phyloP scores from a whole-genome alignment of 1,139 yeast genomes.

The Scheffersomyces cryptocercus region DNA sequence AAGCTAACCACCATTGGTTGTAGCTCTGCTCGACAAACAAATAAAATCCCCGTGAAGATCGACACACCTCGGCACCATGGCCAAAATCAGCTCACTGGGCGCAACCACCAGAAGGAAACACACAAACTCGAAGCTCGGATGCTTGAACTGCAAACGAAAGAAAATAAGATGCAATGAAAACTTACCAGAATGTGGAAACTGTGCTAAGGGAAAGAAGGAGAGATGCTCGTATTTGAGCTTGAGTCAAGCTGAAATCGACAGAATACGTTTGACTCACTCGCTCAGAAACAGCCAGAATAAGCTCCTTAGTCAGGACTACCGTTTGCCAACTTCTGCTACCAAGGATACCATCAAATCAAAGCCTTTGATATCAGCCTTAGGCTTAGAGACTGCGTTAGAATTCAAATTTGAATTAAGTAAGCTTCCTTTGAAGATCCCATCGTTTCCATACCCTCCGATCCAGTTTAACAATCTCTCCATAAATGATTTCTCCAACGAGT shows the following conservation, averaged over 20 bases:
- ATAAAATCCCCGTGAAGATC: no score
- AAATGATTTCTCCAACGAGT: conserved; percentile 20
- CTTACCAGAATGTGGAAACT: conserved; percentile 43
- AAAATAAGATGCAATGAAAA: conserved; percentile 51
- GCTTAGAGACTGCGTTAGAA: conserved; percentile 11
- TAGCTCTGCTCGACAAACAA: no score
- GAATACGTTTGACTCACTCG: conserved; percentile 30
- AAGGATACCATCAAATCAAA: neutral
- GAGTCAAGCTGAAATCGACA: conserved; percentile 23
- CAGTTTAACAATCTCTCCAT: conserved; percentile 23
- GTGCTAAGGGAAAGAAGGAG: conserved; percentile 31
- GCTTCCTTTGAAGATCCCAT: conserved; percentile 25
- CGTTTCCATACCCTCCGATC: conserved; percentile 23
- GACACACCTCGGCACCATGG: neutral
- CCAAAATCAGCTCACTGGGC: neutral
- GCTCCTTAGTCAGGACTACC: conserved; percentile 25
- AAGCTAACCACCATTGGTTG: no score
- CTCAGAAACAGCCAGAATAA: conserved; percentile 31
- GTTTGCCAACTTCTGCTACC: conserved; percentile 28
- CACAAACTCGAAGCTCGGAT: conserved; percentile 46
- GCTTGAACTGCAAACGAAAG: conserved; percentile 44
- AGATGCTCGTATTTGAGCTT: conserved; percentile 36
- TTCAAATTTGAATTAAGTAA: conserved; percentile 26
- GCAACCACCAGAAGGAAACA: conserved; percentile 34
- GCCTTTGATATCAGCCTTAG: neutral